Evolutionary conservation across 805 yeast genomes (phyloP), one percentile per base, ranked within the genome.

Genomic region (Cyberlindnera xylosilytica): DNA sequence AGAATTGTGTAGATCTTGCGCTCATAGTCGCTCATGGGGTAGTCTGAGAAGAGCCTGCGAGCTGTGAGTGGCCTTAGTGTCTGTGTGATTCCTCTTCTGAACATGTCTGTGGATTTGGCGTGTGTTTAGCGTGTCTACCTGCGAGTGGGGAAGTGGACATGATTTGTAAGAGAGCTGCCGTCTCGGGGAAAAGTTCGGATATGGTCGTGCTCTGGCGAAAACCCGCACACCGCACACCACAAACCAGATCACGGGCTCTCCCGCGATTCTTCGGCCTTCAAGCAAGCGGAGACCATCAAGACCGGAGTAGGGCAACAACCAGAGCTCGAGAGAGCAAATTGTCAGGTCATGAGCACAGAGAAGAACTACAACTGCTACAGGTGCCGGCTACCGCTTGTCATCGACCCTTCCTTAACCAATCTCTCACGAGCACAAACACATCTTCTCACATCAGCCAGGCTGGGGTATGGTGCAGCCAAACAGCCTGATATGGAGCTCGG

Each of bases 1-100:
- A 89, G 67, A 42, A 78, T 78, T 20, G 71, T 65, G 56, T 68
- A 81, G 20, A 89, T 75, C 59, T 81, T 71, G 39, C 67, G 60
- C 62, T 89, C 96, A 55, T 82, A 81, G 15, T 72, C 79, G 31
- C 45, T 42, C 46, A 45, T 40, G 2, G 43, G 44, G 24, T 13
- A 30, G 22, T 46, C 49, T 2, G 49, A 42, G 42, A 29, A 34
- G 7, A 17, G 12, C 20, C 46, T 31, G 18, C 38, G 38, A 10
- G 8, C 12, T 5, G 39, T 4, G 7, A 20, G 11, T 8, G 34
- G 43, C 47, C 44, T 39, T 11, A 38, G 19, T 10, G 19, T 12
- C 12, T 27, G 39, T 10, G 7, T 24, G 6, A 26, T 10, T 8
- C 23, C 12, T 36, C 40, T 39, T 39, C 47, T 44, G 29, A 44